Percentiles rank a stretch among this genome's conserved stretches.
These are phyloP conservation scores for Tillandsia leiboldiana DNA, from an alignment of 176 grass and related monocot genomes.

Conservation along the genomic window DNA sequence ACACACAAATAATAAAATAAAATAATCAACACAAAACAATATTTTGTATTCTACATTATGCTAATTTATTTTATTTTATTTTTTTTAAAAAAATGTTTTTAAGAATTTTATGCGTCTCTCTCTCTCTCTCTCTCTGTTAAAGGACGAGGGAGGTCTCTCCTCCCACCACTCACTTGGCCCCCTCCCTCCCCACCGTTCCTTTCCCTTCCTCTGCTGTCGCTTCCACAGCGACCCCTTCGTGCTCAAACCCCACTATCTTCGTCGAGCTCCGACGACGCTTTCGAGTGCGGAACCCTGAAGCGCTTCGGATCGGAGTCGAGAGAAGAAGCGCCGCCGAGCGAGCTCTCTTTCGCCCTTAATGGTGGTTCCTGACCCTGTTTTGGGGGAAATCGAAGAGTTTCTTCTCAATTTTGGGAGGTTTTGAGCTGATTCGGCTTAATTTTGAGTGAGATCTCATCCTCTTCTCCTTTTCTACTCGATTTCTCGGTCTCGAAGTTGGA, in stretches of 20 bases:
- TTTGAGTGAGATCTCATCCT: not conserved
- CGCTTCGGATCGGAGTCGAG: not conserved
- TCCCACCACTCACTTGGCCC: not conserved
- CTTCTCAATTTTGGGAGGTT: not conserved
- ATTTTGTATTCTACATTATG: no score
- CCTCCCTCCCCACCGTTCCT: not conserved
- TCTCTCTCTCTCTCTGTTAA: not conserved
- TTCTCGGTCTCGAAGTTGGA: not conserved
- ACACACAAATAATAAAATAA: no score
- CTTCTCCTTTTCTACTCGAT: not conserved
- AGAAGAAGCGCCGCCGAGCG: not conserved
- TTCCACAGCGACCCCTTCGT: not conserved
- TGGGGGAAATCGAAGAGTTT: not conserved
- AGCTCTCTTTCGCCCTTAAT: constrained; percentile 9
- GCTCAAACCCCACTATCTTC: not conserved
- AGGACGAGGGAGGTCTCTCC: not conserved
- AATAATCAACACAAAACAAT: no score
- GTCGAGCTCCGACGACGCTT: not conserved
- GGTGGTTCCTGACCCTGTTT: constrained; percentile 3
- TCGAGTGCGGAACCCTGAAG: not conserved
- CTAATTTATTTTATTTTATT: no score
- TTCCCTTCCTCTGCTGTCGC: not conserved
- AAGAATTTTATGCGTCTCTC: not conserved
- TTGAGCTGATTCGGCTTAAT: not conserved
- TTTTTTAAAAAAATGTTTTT: not conserved